phyloP scores from a whole-genome alignment of 2,329 filamentous ascomycete species.

The Zasmidium cellare region DNA sequence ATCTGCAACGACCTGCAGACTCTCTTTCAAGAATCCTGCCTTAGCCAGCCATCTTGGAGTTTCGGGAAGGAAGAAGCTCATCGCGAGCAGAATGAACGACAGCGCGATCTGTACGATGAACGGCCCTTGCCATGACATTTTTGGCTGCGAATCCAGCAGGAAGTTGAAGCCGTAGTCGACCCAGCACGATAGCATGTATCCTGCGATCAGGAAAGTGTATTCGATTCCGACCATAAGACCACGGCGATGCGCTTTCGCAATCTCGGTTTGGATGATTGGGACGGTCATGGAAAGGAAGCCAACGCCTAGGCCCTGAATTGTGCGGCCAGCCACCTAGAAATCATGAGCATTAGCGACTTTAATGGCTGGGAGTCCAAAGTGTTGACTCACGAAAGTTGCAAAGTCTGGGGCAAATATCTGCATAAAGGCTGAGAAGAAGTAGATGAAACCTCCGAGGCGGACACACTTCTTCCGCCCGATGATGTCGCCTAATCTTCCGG shows the following conservation, averaged over 20 bases:
- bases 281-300: constrained; percentile 47
- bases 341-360: background rate
- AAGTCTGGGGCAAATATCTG: constrained; percentile 78
- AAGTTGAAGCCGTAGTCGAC: constrained; percentile 93
- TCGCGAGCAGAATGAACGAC: constrained; percentile 52
- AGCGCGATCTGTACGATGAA: constrained; percentile 87
- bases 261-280: constrained; percentile 49
- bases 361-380: background rate
- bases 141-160: constrained; percentile 61
- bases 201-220: constrained; percentile 90
- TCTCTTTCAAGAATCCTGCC: constrained; percentile 2
- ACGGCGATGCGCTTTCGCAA: constrained; percentile 85
- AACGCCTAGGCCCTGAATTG: constrained; percentile 46
- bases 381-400: constrained; percentile 65
- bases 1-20: constrained; percentile 80
- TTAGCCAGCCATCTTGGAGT: no score
- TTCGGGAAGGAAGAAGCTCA: no score
- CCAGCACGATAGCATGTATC: constrained; percentile 92
- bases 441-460: constrained; percentile 48
- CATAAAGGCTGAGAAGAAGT: constrained; percentile 56
- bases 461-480: constrained; percentile 85
- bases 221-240: constrained; percentile 93
- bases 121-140: constrained; percentile 84
- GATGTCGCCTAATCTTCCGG: constrained; percentile 83
- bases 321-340: constrained; percentile 37